Evolutionary conservation across 2,329 filamentous ascomycete genomes (phyloP).

Genomic region (Cladosporium austrohemisphaericum): DNA sequence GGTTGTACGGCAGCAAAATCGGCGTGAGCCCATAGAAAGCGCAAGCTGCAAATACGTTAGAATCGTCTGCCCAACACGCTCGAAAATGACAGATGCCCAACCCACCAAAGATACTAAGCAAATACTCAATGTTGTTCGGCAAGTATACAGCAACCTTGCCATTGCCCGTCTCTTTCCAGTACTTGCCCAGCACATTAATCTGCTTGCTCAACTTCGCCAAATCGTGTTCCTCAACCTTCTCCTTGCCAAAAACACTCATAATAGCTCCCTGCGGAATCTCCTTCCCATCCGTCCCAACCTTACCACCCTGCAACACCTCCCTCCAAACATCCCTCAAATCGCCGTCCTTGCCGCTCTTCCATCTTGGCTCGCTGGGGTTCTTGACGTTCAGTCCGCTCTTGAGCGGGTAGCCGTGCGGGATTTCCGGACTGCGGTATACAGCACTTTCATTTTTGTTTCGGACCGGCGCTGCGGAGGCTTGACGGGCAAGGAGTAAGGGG

Average conservation of each 20-base stretch:
- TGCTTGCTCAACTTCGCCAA: slow-evolving; percentile 71
- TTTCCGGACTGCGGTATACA: slow-evolving; percentile 76
- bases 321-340: slow-evolving; percentile 92
- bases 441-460: slow-evolving; percentile 82
- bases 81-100: not conserved
- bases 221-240: slow-evolving; percentile 68
- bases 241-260: slow-evolving; percentile 72
- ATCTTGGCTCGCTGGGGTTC: slow-evolving; percentile 73
- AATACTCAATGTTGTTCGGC: slow-evolving; percentile 86
- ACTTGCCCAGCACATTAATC: slow-evolving; percentile 80
- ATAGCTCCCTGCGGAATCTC: slow-evolving; percentile 65
- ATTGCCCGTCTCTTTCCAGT: slow-evolving; percentile 63
- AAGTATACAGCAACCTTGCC: slow-evolving; percentile 78
- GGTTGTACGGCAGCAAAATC: slow-evolving; percentile 80
- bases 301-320: slow-evolving; percentile 47
- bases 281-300: slow-evolving; percentile 59
- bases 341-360: slow-evolving; percentile 77
- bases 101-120: slow-evolving; percentile 71
- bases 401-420: slow-evolving; percentile 79
- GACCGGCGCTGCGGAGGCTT: slow-evolving; percentile 73
- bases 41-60: slow-evolving; percentile 55
- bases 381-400: slow-evolving; percentile 77
- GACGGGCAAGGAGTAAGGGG: slow-evolving; percentile 82
- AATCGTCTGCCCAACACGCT: no score
- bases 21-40: slow-evolving; percentile 83